Percentiles rank a stretch among this genome's conserved stretches.
These are phyloP conservation scores for Pleurotus tuber-regium DNA, from an alignment of 768 basidiomycete genomes.

Conservation along the genomic window DNA sequence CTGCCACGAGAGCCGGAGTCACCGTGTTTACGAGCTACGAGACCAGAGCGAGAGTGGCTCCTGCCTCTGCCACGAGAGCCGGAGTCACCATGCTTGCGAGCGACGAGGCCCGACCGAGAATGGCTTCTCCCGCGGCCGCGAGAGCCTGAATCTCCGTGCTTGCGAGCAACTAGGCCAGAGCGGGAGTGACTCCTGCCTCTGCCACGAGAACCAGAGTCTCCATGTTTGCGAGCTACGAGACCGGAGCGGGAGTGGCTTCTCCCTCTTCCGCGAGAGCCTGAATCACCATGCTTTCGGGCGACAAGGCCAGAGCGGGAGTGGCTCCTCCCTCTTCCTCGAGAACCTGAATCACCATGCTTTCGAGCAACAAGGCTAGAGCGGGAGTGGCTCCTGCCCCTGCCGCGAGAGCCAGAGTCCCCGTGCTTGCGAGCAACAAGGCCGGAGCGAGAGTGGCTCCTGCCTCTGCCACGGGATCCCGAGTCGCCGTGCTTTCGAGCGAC, in stretches of 20 bases:
- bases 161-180: not conserved
- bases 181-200: not conserved
- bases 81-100: not conserved
- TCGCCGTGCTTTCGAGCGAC: slow-evolving; percentile 1
- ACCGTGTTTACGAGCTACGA: not conserved
- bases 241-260: not conserved
- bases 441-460: not conserved
- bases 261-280: not conserved
- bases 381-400: not conserved
- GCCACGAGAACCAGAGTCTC: not conserved
- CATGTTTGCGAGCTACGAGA: not conserved
- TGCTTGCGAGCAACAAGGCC: not conserved
- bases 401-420: not conserved
- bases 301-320: not conserved
- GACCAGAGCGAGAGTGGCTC: slow-evolving; percentile 2
- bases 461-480: not conserved
- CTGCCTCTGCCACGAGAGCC: not conserved
- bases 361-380: not conserved
- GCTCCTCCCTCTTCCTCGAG: not conserved
- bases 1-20: not conserved
- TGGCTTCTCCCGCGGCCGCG: not conserved
- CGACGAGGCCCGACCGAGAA: not conserved
- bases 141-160: not conserved
- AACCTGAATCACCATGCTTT: not conserved
- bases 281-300: not conserved